These are phyloP conservation scores for Thraustochytrium aureum DNA, from an alignment of 352 stramenopile genomes.

Conservation along the genomic window DNA sequence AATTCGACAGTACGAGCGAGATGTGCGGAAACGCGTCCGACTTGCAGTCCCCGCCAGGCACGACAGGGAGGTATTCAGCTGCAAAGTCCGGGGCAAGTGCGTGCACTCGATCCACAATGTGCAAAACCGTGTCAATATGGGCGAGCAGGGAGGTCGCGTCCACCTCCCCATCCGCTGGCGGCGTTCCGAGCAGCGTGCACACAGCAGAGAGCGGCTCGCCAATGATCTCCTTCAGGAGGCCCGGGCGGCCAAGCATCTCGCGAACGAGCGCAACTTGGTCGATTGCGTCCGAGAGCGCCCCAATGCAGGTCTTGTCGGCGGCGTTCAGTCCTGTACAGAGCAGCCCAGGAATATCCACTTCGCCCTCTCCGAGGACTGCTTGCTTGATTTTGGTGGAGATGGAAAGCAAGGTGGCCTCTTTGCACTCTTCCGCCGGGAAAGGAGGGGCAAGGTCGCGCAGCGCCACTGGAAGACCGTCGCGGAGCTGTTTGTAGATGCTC, in stretches of 20 bases:
- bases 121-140: constrained; percentile 21
- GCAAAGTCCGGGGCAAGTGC: constrained; percentile 4
- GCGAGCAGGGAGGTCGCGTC: constrained; percentile 25
- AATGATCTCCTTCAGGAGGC: constrained; percentile 2
- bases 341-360: constrained; percentile 4
- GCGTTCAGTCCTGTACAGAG: neutral
- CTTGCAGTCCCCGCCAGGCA: constrained; percentile 27
- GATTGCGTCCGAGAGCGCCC: neutral
- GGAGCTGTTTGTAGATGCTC: neutral
- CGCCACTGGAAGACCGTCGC: neutral
- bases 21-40: constrained; percentile 19
- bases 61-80: constrained; percentile 5
- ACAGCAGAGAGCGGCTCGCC: constrained; percentile 23
- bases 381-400: constrained; percentile 6
- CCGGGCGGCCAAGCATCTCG: constrained; percentile 20
- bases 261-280: constrained; percentile 23
- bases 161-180: neutral
- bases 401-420: neutral
- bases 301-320: constrained; percentile 15
- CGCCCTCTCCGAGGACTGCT: neutral
- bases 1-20: neutral
- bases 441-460: neutral
- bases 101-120: neutral
- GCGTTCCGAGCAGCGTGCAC: constrained; percentile 9
- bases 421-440: constrained; percentile 2